phyloP scores from a whole-genome alignment of 2,329 filamentous ascomycete genomes.

The Pseudogymnoascus sp. region DNA sequence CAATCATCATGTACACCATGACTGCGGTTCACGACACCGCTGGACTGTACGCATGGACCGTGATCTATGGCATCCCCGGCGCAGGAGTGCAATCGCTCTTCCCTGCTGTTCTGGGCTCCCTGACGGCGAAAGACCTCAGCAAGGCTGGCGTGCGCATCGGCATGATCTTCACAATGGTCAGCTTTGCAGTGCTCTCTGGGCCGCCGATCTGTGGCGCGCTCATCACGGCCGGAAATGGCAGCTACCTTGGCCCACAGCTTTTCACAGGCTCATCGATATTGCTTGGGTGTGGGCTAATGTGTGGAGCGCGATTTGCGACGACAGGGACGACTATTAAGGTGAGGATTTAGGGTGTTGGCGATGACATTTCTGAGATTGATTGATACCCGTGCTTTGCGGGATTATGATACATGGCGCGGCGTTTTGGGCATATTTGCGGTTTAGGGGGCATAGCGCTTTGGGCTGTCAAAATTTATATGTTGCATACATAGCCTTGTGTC shows the following conservation, averaged over 20 bases:
- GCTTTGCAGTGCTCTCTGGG: slow-evolving; percentile 45
- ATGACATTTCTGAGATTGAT: neutral
- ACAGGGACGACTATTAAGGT: slow-evolving; percentile 24
- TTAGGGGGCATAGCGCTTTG: neutral
- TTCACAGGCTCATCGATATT: slow-evolving; percentile 40
- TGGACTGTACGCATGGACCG: slow-evolving; percentile 42
- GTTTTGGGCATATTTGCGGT: neutral
- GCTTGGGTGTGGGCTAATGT: slow-evolving; percentile 35
- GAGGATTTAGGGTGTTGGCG: slow-evolving; percentile 19
- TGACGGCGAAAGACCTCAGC: slow-evolving; percentile 41
- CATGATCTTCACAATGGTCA: slow-evolving; percentile 44
- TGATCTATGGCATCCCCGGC: slow-evolving; percentile 42
- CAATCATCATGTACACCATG: slow-evolving; percentile 39
- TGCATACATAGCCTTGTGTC: neutral
- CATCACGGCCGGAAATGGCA: slow-evolving; percentile 36
- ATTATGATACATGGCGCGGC: neutral
- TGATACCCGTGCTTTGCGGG: slow-evolving; percentile 1
- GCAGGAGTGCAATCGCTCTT: slow-evolving; percentile 45
- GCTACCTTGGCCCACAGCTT: slow-evolving; percentile 43
- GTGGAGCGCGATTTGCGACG: slow-evolving; percentile 33
- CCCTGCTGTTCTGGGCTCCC: slow-evolving; percentile 40
- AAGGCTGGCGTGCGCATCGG: slow-evolving; percentile 50
- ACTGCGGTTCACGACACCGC: slow-evolving; percentile 35
- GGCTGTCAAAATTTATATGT: neutral
- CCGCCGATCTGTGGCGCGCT: slow-evolving; percentile 47